Evolutionary conservation across 2,329 filamentous ascomycete species (phyloP), one percentile per base, ranked within the genome.

Genomic region (Arthroderma sp.): DNA sequence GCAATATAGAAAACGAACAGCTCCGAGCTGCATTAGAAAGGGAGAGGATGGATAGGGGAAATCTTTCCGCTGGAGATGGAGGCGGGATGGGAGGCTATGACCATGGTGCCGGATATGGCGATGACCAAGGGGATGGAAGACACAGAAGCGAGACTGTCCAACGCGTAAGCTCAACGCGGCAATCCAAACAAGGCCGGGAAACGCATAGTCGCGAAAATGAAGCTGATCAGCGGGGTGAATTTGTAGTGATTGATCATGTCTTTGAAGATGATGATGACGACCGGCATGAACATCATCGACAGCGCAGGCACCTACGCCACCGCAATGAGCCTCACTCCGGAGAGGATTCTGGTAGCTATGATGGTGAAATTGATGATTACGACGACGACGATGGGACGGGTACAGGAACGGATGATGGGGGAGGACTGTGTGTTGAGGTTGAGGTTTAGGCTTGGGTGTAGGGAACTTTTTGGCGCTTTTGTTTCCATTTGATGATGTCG

Each of bases 1-100:
- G 82, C n/a, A 75, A 80, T 58, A 69, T 74, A 44, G 81, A 87
- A 66, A 86, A 86, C 57, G 75, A 81, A 52, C 78, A 83, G 52
- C 64, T 91, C 48, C 70, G 77, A 46, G 72, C 73, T 10, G 73
- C 80, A 63, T 65, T 87, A 46, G 80, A 79, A 55, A 61, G 73
- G 48, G 77, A 78, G 56, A 65, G 69, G 37, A 56, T 65, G 45
- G 58, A 64, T 43, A 62, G 45, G 37, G 41, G 9, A 9, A 28
- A 31, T 22, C 22, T 29, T 36, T 47, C 31, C 8, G 11, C 31
- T 15, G 40, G 40, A n/a, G 40, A n/a, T 5, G 33, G 43, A 11
- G 28, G 37, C 11, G 34, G 36, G 38, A 45, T 42, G 47, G 40
- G 36, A 4, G 34, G 38, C 6, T 29, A 36, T 29, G 43, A 46